Evolutionary conservation across 2,329 filamentous ascomycete species (phyloP), one percentile per base, ranked within the genome.

Genomic region (Neonectria faginata): DNA sequence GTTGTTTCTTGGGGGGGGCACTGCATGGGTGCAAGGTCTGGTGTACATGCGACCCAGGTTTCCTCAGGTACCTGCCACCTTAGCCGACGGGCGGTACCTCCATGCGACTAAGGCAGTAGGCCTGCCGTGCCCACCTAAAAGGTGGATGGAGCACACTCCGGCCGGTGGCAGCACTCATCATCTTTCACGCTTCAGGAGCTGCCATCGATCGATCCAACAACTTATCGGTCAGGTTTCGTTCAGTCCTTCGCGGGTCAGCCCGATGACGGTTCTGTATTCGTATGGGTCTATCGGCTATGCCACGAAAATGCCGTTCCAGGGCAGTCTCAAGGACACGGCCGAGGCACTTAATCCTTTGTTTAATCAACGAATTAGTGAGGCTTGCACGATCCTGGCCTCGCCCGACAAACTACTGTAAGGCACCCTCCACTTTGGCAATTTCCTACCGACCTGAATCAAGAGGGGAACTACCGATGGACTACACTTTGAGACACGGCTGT

Each of bases 1-100:
- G 44, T 56, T 56, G 70, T 73, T 73, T 65, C 69, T 60, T 66
- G 67, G 68, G 57, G 57, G 55, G 67, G n/a, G 16, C 36, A 39
- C 36, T 39, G 61, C 55, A 57, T 63, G 61, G 61, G 56, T 55
- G 42, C 36, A 55, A 41, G 48, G 60, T 33, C n/a, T n/a, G 29
- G 27, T 51, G 48, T 62, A 62, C 60, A 31, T 53, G 41, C 11
- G 22, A 14, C 47, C 29, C 48, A 63, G 27, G 55, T 58, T 39
- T 54, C 50, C 42, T 22, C n/a, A 45, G 36, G 58, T 61, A 61
- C 59, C 20, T 55, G 41, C 39, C n/a, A 33, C 53, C 12, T 36
- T 27, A 45, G 27, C 42, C 47, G 25, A n/a, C 45, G 25, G 16
- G 9, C 25, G 16, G 25, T 25, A 31, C 14, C 12, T 29, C 14